These are phyloP conservation scores for Saccharomycopsis synnaedendra DNA, from an alignment of 805 yeast species.

Conservation along the genomic window DNA sequence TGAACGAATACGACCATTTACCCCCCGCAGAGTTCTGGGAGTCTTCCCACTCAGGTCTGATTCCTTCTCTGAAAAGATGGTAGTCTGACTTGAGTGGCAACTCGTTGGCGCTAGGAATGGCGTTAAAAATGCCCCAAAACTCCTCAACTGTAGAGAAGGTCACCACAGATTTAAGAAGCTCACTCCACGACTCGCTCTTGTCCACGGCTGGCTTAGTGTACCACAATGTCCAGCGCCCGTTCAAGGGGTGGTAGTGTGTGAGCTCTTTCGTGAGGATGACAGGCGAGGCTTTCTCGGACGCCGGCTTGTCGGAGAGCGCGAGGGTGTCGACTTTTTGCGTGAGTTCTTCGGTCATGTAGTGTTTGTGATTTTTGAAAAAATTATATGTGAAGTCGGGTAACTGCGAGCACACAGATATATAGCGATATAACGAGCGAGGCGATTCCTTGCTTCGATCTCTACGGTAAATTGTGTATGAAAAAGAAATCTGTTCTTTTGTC, in stretches of 20 bases:
- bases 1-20: conserved; percentile 79
- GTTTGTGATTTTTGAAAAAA: background rate
- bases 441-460: too few species aligned
- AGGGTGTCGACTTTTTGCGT: conserved; percentile 33
- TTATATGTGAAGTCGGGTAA: background rate
- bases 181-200: conserved; percentile 79
- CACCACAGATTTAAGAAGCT: conserved; percentile 84
- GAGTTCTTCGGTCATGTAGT: conserved; percentile 33
- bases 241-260: conserved; percentile 78
- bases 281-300: conserved; percentile 3
- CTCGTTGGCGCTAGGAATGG: conserved; percentile 84
- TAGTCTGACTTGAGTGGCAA: conserved; percentile 89
- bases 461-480: too few species aligned
- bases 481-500: too few species aligned
- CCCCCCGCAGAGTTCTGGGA: conserved; percentile 81
- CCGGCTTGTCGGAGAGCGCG: conserved; percentile 24
- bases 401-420: background rate
- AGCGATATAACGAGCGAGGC: background rate
- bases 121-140: conserved; percentile 96
- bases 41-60: conserved; percentile 99
- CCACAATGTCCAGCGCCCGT: conserved; percentile 93
- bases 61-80: conserved; percentile 86
- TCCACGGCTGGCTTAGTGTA: conserved; percentile 87
- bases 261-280: conserved; percentile 32
- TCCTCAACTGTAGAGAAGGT: conserved; percentile 93